Conservation (phyloP, 2,329 filamentous ascomycete genomes). For the Sporothrix brunneoviolacea region DNA sequence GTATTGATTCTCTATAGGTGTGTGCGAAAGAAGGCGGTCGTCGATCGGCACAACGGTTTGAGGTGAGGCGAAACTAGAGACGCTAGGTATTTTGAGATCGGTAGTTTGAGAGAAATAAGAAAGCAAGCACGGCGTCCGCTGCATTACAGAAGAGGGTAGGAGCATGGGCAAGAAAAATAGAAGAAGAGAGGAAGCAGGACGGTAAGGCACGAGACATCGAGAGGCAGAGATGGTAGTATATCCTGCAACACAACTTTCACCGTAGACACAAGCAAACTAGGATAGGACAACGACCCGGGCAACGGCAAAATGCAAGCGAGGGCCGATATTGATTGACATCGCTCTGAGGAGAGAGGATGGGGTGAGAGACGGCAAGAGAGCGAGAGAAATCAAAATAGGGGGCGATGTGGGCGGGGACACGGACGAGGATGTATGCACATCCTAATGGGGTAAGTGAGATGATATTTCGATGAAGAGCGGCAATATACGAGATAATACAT, state of each 20-base stretch:
- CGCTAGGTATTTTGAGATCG: neutral
- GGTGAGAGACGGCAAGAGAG: neutral
- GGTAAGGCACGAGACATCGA: neutral
- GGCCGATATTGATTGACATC: neutral
- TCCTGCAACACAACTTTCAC: neutral
- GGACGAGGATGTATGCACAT: neutral
- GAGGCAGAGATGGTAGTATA: neutral
- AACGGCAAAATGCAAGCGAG: conserved; percentile 9
- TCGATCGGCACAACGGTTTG: neutral
- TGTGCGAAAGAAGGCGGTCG: neutral
- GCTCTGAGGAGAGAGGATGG: neutral
- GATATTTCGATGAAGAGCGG: neutral
- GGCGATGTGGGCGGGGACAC: neutral
- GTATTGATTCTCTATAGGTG: too few species aligned
- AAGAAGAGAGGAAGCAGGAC: neutral
- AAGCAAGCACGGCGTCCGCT: neutral
- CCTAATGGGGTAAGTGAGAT: neutral
- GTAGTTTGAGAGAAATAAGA: neutral
- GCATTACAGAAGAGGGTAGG: neutral
- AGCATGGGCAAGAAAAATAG: neutral
- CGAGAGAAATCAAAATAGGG: neutral
- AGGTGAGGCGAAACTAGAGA: conserved; percentile 1
- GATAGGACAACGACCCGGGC: neutral
- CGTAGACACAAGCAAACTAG: conserved; percentile 1
- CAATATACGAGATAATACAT: neutral